Evolutionary conservation across 2,329 filamentous ascomycete genomes (phyloP).

Genomic region (Teratosphaeria destructans): DNA sequence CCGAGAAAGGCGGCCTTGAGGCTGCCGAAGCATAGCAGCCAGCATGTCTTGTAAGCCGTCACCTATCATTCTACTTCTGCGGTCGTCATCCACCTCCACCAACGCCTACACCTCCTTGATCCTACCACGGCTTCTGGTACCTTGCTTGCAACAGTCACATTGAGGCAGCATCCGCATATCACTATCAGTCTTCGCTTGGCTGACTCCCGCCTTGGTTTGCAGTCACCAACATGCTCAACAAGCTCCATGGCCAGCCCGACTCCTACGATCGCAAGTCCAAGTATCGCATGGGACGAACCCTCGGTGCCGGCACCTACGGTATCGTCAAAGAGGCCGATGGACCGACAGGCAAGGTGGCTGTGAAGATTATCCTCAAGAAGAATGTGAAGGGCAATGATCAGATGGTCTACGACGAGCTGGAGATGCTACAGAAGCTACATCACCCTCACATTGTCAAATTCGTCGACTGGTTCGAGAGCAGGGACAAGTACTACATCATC

Average conservation of each 20-base stretch:
- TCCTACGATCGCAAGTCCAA: slow-evolving; percentile 98
- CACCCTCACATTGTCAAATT: slow-evolving; percentile 96
- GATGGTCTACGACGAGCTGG: slow-evolving; percentile 97
- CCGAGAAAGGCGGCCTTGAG: background rate
- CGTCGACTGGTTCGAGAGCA: slow-evolving; percentile 97
- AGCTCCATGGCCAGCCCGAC: slow-evolving; percentile 90
- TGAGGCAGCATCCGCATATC: background rate
- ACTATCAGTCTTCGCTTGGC: background rate
- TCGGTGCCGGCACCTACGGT: slow-evolving; percentile 95
- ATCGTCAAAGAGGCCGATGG: slow-evolving; percentile 93
- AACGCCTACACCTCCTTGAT: background rate
- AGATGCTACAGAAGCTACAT: slow-evolving; percentile 81
- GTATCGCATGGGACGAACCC: slow-evolving; percentile 85
- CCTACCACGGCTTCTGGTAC: background rate
- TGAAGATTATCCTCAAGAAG: slow-evolving; percentile 99
- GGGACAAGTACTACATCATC: slow-evolving; percentile 99
- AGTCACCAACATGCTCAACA: slow-evolving; percentile 62
- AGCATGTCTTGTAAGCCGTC: slow-evolving; percentile 10
- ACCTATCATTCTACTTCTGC: background rate
- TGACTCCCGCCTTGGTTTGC: background rate
- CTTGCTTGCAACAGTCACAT: background rate
- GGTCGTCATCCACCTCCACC: background rate
- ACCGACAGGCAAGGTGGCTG: slow-evolving; percentile 73
- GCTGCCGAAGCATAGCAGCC: background rate
- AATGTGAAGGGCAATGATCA: slow-evolving; percentile 96